Conservation (phyloP, 2,329 filamentous ascomycete species). For the Talaromyces sp. region DNA sequence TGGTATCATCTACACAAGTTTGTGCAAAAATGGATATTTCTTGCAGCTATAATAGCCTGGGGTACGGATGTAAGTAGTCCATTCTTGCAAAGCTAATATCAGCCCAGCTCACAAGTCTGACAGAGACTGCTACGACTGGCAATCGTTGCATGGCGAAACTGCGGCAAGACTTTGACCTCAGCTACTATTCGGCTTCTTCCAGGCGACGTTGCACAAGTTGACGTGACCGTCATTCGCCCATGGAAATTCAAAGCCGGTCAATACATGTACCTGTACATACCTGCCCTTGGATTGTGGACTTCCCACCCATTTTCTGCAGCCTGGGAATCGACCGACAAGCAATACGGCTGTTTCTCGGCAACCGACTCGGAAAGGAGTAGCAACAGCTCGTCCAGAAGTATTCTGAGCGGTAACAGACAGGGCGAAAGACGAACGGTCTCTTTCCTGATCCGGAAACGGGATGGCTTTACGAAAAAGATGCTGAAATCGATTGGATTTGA, state of each 20-base stretch:
- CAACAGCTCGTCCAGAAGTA: constrained; percentile 32
- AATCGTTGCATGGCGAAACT: constrained; percentile 14
- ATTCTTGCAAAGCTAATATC: not conserved
- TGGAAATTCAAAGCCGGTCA: constrained; percentile 62
- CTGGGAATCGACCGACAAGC: constrained; percentile 43
- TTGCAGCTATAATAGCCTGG: constrained; percentile 70
- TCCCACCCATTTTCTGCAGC: constrained; percentile 71
- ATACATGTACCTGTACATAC: constrained; percentile 67
- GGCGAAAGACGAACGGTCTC: constrained; percentile 59
- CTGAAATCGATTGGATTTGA: constrained; percentile 60
- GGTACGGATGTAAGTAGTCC: constrained; percentile 51
- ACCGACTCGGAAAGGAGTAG: not conserved
- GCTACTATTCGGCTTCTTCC: constrained; percentile 63
- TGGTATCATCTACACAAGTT: constrained; percentile 61
- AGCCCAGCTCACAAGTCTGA: not conserved
- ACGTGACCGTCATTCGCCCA: constrained; percentile 61
- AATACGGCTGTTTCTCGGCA: not conserved
- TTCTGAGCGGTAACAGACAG: constrained; percentile 27
- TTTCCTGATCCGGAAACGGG: constrained; percentile 76
- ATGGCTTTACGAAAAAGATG: constrained; percentile 74
- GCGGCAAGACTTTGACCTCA: constrained; percentile 51
- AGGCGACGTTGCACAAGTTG: constrained; percentile 63
- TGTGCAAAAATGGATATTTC: constrained; percentile 43
- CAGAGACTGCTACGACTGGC: constrained; percentile 14
- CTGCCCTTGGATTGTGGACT: constrained; percentile 61